Conservation (phyloP, 129 eudicot genomes). For the Oenanthe sinensis region DNA sequence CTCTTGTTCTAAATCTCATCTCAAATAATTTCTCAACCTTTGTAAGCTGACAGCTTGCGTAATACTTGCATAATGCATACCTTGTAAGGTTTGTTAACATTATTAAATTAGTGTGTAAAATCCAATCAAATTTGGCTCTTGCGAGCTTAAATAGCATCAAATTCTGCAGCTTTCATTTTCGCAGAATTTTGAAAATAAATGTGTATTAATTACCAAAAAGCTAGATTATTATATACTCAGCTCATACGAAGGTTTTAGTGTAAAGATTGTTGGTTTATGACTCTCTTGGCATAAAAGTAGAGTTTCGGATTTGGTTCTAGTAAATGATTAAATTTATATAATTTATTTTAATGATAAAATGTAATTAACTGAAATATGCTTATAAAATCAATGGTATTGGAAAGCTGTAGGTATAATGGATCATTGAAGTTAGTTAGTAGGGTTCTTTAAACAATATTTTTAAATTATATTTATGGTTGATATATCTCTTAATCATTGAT, state of each 20-base stretch:
- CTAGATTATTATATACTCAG: not conserved
- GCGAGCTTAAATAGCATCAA: not conserved
- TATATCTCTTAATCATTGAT: slow-evolving; percentile 4
- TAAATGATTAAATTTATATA: not conserved
- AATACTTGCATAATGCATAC: not conserved
- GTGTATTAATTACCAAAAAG: not conserved
- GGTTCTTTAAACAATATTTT: not conserved
- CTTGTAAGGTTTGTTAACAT: not conserved
- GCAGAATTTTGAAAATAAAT: not conserved
- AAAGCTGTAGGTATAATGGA: not conserved
- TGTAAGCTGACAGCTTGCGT: no score
- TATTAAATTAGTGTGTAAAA: not conserved
- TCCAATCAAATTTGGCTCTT: not conserved
- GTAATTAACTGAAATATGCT: not conserved
- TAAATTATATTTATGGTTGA: not conserved
- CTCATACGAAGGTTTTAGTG: not conserved
- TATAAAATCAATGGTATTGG: not conserved
- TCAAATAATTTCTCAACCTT: not conserved
- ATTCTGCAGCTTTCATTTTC: no score
- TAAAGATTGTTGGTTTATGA: not conserved
- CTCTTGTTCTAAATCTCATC: not conserved
- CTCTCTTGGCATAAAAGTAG: not conserved
- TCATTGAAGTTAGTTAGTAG: not conserved
- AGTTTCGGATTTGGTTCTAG: not conserved
- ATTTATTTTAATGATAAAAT: not conserved